Base-by-base conservation (phyloP, 2,329 filamentous ascomycete genomes). In the Trichophyton simii region DNA sequence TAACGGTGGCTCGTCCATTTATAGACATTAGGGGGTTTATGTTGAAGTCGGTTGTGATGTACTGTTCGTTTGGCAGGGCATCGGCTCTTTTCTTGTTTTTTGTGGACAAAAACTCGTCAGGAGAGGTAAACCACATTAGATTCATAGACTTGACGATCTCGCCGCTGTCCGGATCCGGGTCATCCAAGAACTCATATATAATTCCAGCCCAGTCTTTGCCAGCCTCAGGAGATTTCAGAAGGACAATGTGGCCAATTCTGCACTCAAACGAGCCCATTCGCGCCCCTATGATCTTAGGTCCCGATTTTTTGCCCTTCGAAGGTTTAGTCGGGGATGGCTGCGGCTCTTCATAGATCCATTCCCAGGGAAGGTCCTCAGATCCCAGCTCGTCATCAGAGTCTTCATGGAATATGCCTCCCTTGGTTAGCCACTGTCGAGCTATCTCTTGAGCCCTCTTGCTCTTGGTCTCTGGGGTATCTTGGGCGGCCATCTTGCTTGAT, bases 171-270 rank as follows among this genome's bases (percentile, higher is more conserved):
- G 84, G 86, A 11, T 87, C 85, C 20, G 88, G 82, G 55, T 88
- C 85, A 54, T 92, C 85, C 44, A 86, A 72, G 66, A 99, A 96
- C 50, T 89, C 86, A 68, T 87, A 87, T 59, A 96, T 87, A 64
- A 99, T 85, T 38, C 89, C 94, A 2, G 95, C 88, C 91, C 94
- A 99, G 9, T 91, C 88, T 68, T 95, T 90, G 66, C 89, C 89
- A 46, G 84, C 83, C 3, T 89, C 90, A 44, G 95, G 89, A 0
- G 91, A 89, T 73, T 95, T 95, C 61, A 99, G 80, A 46, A 97
- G 79, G 41, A 97, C 87, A 20, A 84, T 83, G 70, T 99, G 91
- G 52, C 94, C 94, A 42, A 96, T 72, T 60, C 77, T 81, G 75
- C 91, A 96, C 70, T 87, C 82, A 66, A 96, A 96, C 11, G 73